Evolutionary conservation across 768 basidiomycete species (phyloP), one percentile per base, ranked within the genome.

Genomic region (Leccinum longicurvipes): DNA sequence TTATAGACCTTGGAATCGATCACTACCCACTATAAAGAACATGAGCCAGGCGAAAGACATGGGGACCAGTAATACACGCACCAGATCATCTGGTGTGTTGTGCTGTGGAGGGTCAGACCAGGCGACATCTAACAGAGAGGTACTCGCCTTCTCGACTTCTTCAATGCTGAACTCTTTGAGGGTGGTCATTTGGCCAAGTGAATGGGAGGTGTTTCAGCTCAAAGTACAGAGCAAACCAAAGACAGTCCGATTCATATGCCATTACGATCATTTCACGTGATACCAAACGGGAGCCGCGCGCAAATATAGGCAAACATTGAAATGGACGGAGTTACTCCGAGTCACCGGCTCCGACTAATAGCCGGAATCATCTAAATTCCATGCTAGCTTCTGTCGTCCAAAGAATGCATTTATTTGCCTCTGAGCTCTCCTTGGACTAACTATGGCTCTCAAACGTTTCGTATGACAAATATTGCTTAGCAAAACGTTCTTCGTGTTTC

Each of bases 1-100:
- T 94, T 86, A 67, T 85, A 93, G 28, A 93, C 90, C 69, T 89
- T 89, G 53, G 84, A 81, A 66, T 95, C 93, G 55, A 94, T 80
- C 56, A 91, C 80, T 49, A 94, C 74, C 91, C 92, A 93, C 86
- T 90, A 41, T 31, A 42, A 31, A 2, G 28, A 25, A 11, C 2
- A 32, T 62, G 23, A 64, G 55, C 14, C 7, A 25, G 6, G 47
- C 25, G 14, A 48, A 21, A 17, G 48, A 21, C 36, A 6, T 24
- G 4, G 6, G 24, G 17, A 28, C 7, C 12, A n/a, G n/a, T n/a
- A 19, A 34, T 31, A 19, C 2, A 65, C 83, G 55, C 53, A 87
- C 86, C 53, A 94, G 76, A 74, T 94, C 92, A 53, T 83, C 89
- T 23, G 78, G 73, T 61, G 79, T 87, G 71, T 87, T 89, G 73